These are phyloP conservation scores for Fusarium sp. DNA, from an alignment of 2,329 filamentous ascomycete species.

Conservation along the genomic window DNA sequence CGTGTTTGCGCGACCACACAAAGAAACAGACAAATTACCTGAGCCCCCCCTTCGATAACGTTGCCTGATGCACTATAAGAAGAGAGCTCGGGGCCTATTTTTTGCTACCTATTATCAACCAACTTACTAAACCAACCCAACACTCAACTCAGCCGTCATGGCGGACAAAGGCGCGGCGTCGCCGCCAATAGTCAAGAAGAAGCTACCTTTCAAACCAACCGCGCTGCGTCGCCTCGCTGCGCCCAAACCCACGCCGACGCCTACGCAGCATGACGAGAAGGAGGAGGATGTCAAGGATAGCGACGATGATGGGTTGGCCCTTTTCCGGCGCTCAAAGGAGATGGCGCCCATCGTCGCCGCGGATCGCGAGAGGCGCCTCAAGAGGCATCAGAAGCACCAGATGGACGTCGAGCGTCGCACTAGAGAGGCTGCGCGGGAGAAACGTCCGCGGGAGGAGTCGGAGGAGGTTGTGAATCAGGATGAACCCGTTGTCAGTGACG, in stretches of 20 bases:
- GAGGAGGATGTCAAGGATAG: slow-evolving; percentile 31
- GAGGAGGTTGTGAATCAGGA: slow-evolving; percentile 21
- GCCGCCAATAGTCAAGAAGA: slow-evolving; percentile 51
- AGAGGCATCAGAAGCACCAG: slow-evolving; percentile 45
- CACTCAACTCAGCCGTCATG: slow-evolving; percentile 43
- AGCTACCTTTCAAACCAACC: slow-evolving; percentile 64
- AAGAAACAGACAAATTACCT: not conserved
- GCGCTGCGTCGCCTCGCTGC: slow-evolving; percentile 51
- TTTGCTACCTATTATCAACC: slow-evolving; percentile 13
- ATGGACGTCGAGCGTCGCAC: slow-evolving; percentile 33
- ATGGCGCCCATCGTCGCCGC: slow-evolving; percentile 61
- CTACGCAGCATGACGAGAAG: slow-evolving; percentile 21
- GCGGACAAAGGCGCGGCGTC: slow-evolving; percentile 45
- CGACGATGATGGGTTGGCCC: slow-evolving; percentile 54
- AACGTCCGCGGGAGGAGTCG: slow-evolving; percentile 38
- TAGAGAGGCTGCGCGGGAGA: slow-evolving; percentile 30
- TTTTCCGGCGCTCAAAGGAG: slow-evolving; percentile 64
- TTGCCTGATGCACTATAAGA: not conserved
- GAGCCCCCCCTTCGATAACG: not conserved
- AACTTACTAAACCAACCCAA: slow-evolving; percentile 18
- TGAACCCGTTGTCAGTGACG: not conserved
- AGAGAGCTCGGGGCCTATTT: not conserved
- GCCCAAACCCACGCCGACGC: slow-evolving; percentile 38
- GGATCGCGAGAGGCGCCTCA: slow-evolving; percentile 52
- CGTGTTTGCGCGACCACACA: slow-evolving; percentile 2